Percentiles rank a stretch among this genome's conserved stretches.
Conservation (phyloP, 23 red algal species). For the Pyropia yezoensis region DNA sequence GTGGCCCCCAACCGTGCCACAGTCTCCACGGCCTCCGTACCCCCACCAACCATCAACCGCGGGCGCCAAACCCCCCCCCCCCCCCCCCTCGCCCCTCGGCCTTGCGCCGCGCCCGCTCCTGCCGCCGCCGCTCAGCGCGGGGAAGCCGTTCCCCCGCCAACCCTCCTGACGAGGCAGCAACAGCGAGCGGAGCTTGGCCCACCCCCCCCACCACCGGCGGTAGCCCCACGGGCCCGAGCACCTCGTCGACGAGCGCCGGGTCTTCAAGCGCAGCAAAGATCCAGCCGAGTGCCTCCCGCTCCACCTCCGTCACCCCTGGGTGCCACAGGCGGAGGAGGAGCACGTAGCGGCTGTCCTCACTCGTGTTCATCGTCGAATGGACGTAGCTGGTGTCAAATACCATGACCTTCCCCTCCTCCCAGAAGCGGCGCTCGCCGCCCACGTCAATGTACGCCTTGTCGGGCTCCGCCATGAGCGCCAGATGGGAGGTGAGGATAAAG, state of each 20-base stretch:
- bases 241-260: slow-evolving; percentile 13
- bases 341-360: slow-evolving; percentile 39
- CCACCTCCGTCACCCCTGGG: slow-evolving; percentile 39
- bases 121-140: too few species aligned
- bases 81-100: too few species aligned
- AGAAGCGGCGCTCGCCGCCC: slow-evolving; percentile 68
- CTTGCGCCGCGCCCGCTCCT: too few species aligned
- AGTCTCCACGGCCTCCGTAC: too few species aligned
- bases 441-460: slow-evolving; percentile 74
- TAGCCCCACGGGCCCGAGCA: too few species aligned
- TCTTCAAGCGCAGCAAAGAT: slow-evolving; percentile 61
- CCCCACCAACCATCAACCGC: too few species aligned
- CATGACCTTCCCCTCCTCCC: slow-evolving; percentile 71
- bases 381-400: slow-evolving; percentile 83
- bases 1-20: too few species aligned
- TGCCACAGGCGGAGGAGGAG: slow-evolving; percentile 87
- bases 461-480: slow-evolving; percentile 35
- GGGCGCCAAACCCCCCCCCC: too few species aligned
- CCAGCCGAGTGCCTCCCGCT: slow-evolving; percentile 56
- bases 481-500: slow-evolving; percentile 82
- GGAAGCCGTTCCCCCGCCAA: too few species aligned
- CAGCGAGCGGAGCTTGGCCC: too few species aligned
- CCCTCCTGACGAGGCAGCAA: too few species aligned
- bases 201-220: too few species aligned
- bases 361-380: slow-evolving; percentile 77